Base-by-base conservation (phyloP, 2,329 filamentous ascomycete species). In the Chrysoporthe puriensis region DNA sequence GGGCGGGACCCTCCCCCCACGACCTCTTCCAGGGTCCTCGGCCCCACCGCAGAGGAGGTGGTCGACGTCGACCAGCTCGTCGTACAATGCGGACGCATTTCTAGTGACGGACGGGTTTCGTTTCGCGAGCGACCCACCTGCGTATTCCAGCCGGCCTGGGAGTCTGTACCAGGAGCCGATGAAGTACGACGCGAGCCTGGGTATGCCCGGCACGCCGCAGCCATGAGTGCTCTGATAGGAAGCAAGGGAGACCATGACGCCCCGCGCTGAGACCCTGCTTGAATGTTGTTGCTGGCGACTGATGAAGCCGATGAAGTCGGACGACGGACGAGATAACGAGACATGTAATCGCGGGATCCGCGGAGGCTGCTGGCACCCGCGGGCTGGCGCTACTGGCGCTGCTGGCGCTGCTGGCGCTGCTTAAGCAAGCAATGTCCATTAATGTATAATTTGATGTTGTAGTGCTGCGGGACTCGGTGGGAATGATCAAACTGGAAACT, bases 11-110 rank as follows among this genome's bases (percentile, higher is more conserved):
- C 57, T 67, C 5, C 64, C 67, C 11, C 67, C 60, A 7, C 54
- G 59, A 3, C 64, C 64, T 14, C 36, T 63, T 16, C 43, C 65
- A 9, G 65, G 61, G 3, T 40, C 68, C 11, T 34, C 44, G 2
- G 7, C 54, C 7, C 58, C 62, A n/a, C 59, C 50, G 18, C 61
- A 60, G 14, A 64, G 69, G 50, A 60, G 69, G 40, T 69, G 69
- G 66, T 70, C 69, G n/a, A 69, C 64, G n/a, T 70, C 69, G 54
- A 70, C 69, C 16, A 66, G 61, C 60, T 70, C 69, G 50, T 70
- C 69, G 4, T 69, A 52, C 26, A 60, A 70, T 18, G 69, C 69
- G 6, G 56, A 63, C 9, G 63, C 64, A 3, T 67, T 67, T 42
- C 3, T 70, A 4, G 64, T 70, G 14, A 64, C 69, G 32, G 67